Evolutionary conservation across 306 rosid genomes (phyloP), one percentile per base, ranked within the genome.

Genomic region (Purshia tridentata): DNA sequence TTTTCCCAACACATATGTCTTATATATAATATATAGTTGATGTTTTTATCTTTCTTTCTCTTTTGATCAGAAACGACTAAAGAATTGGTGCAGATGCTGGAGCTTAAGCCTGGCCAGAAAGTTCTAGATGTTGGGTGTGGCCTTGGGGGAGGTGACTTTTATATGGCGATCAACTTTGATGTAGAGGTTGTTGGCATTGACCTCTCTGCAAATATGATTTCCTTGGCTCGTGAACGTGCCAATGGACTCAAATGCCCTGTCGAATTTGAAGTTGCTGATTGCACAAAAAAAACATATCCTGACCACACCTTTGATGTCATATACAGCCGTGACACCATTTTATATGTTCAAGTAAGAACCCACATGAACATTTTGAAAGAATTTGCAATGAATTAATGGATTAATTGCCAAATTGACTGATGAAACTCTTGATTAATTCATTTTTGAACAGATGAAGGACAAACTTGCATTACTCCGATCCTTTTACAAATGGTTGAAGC

Each of bases 61-160:
- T 39, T 69, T 79, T 80, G 81, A 67, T 74, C 90, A 94, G 99
- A 89, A 72, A 91, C 99, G 9, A 94, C 97, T 0, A 88, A 88
- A 80, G 91, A 94, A 80, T 65, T 94, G 72, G 97, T 88, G 58
- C 78, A 78, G 15, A 88, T 77, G 88, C 82, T 91, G 78, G 93
- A 77, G n/a, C 93, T 94, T 9, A 80, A 85, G 83, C 84, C 92
- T 67, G 93, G 90, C 35, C 97, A 91, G 85, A 88, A 87, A 73
- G 93, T 94, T 65, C 84, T 94, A 11, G 99, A 94, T 82, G 97
- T 94, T 64, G 97, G 99, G 57, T 94, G 99, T 80, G 99, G 99
- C 65, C 88, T 83, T 65, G 99, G 99, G 42, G 99, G 97, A 50
- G 96, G 96, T 56, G 99, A 91, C 81, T 91, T 91, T 60, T 94